These are phyloP conservation scores for Phyllosticta paracitricarpa DNA, from an alignment of 2,329 filamentous ascomycete genomes.

Conservation along the genomic window DNA sequence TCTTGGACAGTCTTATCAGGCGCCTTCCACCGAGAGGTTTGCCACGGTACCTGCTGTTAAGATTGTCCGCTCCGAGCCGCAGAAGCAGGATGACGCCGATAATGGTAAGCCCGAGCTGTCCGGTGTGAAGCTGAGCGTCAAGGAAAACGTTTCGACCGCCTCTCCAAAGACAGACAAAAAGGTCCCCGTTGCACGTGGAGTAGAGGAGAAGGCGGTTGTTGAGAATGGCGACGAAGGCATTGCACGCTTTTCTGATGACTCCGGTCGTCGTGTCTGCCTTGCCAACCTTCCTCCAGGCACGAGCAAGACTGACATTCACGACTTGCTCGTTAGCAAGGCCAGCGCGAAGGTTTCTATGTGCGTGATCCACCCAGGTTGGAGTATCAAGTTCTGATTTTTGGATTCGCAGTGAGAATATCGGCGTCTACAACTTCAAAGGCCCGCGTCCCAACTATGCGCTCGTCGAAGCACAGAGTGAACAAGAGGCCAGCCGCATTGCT, in stretches of 20 bases:
- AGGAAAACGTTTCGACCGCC: neutral
- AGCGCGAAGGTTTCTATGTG: neutral
- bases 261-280: constrained; percentile 5
- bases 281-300: constrained; percentile 3
- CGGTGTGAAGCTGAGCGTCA: neutral
- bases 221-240: neutral
- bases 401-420: neutral
- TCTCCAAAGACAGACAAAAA: neutral
- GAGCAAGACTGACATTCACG: neutral
- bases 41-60: neutral
- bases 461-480: neutral
- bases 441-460: constrained; percentile 3
- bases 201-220: too few relatives aligned
- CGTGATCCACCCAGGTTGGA: neutral
- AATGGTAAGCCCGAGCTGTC: neutral
- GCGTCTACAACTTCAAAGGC: neutral
- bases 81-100: neutral
- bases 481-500: constrained; percentile 4
- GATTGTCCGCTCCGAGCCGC: neutral
- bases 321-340: neutral
- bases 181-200: neutral
- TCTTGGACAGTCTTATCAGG: constrained; percentile 1
- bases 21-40: constrained; percentile 5
- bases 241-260: neutral
- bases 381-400: neutral